Evolutionary conservation across 768 basidiomycete genomes (phyloP).

Genomic region (Kwoniella newhampshirensis): DNA sequence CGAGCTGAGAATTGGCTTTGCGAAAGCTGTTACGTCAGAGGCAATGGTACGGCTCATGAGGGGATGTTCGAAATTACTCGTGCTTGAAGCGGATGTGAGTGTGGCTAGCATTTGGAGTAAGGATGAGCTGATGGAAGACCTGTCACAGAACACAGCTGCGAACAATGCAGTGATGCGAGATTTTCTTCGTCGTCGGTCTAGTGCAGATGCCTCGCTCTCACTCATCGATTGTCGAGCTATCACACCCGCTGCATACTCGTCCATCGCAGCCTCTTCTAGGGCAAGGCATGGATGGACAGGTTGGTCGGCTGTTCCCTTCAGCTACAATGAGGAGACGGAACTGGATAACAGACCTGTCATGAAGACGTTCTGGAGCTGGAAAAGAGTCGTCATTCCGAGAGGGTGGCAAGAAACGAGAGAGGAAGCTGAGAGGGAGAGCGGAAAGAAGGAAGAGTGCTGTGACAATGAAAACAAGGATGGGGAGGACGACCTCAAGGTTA

Average conservation of each 20-base stretch:
- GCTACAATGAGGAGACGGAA: constrained; percentile 19
- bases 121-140: not conserved
- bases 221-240: constrained; percentile 37
- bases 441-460: not conserved
- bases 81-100: constrained; percentile 68
- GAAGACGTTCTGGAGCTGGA: constrained; percentile 41
- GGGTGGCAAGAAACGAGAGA: constrained; percentile 19
- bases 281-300: constrained; percentile 20
- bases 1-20: constrained; percentile 56
- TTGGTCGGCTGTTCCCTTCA: constrained; percentile 24
- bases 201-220: constrained; percentile 14
- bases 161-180: constrained; percentile 28
- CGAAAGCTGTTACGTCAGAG: constrained; percentile 64
- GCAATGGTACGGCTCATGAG: constrained; percentile 66
- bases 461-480: not conserved
- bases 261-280: constrained; percentile 8
- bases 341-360: constrained; percentile 11
- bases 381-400: constrained; percentile 18
- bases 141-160: constrained; percentile 36
- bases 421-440: constrained; percentile 1
- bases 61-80: constrained; percentile 63
- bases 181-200: constrained; percentile 17
- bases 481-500: not conserved
- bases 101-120: not conserved
- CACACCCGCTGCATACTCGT: constrained; percentile 15